phyloP scores from a whole-genome alignment of 192 early-diverging fungal genomes.

The Coemansia sp. region DNA sequence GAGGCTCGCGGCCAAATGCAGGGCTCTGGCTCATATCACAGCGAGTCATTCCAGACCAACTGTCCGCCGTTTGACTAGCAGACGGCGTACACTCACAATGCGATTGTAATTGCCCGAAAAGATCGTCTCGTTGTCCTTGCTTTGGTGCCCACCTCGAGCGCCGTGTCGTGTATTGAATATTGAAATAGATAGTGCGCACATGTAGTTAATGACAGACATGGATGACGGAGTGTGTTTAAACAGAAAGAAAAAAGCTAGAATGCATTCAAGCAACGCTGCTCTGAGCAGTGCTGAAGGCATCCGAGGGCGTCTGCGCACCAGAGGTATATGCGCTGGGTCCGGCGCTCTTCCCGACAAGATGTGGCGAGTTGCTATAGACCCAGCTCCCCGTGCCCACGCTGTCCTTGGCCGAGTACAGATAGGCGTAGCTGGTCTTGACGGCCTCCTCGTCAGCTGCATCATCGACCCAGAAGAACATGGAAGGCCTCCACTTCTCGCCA shows the following conservation, averaged over 20 bases:
- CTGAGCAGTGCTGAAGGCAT: conserved; percentile 43
- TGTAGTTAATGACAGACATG: too few relatives aligned
- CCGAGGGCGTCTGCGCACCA: conserved; percentile 44
- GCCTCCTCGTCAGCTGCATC: conserved; percentile 37
- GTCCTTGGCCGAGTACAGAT: conserved; percentile 41
- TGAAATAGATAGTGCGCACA: too few relatives aligned
- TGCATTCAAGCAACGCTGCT: conserved; percentile 28
- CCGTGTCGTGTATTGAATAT: too few relatives aligned
- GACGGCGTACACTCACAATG: too few relatives aligned
- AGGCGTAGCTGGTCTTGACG: conserved; percentile 32
- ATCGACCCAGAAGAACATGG: conserved; percentile 46
- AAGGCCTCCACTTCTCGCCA: conserved; percentile 54
- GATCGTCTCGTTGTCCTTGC: too few relatives aligned
- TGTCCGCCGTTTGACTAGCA: conserved; percentile 47
- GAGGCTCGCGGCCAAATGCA: conserved; percentile 16
- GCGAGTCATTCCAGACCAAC: conserved; percentile 47
- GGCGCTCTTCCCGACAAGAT: conserved; percentile 6
- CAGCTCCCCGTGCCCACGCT: conserved; percentile 46
- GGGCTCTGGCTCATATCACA: conserved; percentile 19
- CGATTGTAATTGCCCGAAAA: too few relatives aligned
- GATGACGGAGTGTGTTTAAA: too few relatives aligned
- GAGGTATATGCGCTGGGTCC: conserved; percentile 9
- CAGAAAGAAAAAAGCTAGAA: background rate
- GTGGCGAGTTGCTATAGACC: conserved; percentile 34
- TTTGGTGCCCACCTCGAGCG: too few relatives aligned